phyloP scores from a whole-genome alignment of 2,329 filamentous ascomycete species.

The Scedosporium dehoogii region DNA sequence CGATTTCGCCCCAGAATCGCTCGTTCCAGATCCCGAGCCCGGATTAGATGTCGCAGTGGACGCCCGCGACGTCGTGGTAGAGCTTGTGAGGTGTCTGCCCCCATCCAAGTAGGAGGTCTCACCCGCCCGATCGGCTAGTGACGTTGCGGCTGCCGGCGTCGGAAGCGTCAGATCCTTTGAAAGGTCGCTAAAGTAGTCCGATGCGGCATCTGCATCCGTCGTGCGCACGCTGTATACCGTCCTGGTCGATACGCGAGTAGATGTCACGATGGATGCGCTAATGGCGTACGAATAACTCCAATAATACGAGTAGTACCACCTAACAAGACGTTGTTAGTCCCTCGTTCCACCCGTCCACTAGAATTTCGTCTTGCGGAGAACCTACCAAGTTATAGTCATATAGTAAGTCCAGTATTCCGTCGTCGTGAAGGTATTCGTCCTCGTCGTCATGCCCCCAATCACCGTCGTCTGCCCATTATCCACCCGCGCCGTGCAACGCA shows the following conservation, averaged over 20 bases:
- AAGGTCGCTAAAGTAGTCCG: neutral
- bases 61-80: neutral
- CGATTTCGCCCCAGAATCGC: neutral
- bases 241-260: conserved; percentile 1
- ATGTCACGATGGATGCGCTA: neutral
- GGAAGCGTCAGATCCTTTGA: conserved; percentile 11
- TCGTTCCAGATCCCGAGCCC: neutral
- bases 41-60: neutral
- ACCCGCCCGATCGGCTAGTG: conserved; percentile 14
- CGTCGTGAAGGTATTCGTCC: no score
- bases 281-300: neutral
- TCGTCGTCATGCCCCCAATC: no score
- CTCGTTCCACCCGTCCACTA: no score
- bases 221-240: conserved; percentile 13
- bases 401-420: no score
- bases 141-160: conserved; percentile 14
- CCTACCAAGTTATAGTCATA: no score
- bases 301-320: neutral
- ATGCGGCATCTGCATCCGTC: conserved; percentile 9
- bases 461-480: no score
- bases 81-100: neutral
- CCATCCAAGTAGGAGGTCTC: conserved; percentile 10
- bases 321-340: neutral
- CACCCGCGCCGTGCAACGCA: no score
- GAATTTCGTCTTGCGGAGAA: no score